These are phyloP conservation scores for Endocarpon pusillum DNA, from an alignment of 495 filamentous ascomycete species.

Conservation along the genomic window DNA sequence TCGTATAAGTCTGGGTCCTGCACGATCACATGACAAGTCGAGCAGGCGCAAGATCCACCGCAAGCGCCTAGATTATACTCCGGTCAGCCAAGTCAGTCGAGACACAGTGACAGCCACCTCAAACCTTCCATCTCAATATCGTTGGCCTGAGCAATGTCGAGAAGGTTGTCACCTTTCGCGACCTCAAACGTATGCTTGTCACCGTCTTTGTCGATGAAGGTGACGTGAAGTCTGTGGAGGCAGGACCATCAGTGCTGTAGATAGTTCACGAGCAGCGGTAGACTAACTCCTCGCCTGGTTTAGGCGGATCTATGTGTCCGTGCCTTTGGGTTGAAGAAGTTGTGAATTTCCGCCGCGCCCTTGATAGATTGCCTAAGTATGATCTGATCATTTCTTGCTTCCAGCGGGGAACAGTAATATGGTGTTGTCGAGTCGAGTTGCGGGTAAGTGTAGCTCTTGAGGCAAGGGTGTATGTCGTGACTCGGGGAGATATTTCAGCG, in stretches of 20 bases:
- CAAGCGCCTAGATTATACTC: slow-evolving; percentile 56
- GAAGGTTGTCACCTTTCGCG: slow-evolving; percentile 69
- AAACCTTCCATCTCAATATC: slow-evolving; percentile 93
- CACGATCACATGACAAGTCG: slow-evolving; percentile 94
- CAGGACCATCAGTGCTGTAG: slow-evolving; percentile 2
- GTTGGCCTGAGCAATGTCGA: slow-evolving; percentile 87
- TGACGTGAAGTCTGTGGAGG: slow-evolving; percentile 55
- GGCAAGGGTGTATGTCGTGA: no score
- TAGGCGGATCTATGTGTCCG: slow-evolving; percentile 67
- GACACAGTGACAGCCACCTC: not conserved
- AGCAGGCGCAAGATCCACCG: slow-evolving; percentile 90
- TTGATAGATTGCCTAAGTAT: slow-evolving; percentile 11
- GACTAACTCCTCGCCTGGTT: slow-evolving; percentile 84
- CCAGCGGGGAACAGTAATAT: no score
- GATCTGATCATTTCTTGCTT: not conserved
- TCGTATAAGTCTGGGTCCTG: slow-evolving; percentile 71
- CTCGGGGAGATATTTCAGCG: no score
- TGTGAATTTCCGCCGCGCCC: slow-evolving; percentile 43
- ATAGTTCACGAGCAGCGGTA: not conserved
- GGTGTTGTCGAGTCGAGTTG: no score
- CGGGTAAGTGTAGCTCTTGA: no score
- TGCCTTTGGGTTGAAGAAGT: slow-evolving; percentile 42
- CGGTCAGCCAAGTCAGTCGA: slow-evolving; percentile 2
- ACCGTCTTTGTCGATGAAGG: slow-evolving; percentile 91
- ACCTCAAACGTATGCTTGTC: slow-evolving; percentile 59